A percentile compares a stretch with the other conserved stretches of the same genome.
Conservation (phyloP, 768 basidiomycete species). For the Solioccasus polychromus region DNA sequence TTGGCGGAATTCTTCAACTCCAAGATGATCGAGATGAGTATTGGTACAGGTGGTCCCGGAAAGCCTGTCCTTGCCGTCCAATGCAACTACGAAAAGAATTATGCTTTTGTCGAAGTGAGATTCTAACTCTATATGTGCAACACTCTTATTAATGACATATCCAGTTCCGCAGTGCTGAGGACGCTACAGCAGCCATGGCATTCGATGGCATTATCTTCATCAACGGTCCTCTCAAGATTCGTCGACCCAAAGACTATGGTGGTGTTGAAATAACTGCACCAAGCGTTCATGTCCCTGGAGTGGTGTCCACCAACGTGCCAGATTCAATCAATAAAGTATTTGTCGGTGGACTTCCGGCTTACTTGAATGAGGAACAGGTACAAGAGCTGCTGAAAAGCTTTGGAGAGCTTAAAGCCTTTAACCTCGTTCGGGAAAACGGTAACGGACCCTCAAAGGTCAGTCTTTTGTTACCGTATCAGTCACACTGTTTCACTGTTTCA, state of each 20-base stretch:
- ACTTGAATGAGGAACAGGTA: slow-evolving; percentile 97
- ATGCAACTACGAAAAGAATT: slow-evolving; percentile 98
- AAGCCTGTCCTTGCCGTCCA: slow-evolving; percentile 93
- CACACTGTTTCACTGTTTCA: slow-evolving; percentile 1
- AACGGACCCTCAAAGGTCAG: slow-evolving; percentile 84
- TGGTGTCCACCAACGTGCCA: slow-evolving; percentile 94
- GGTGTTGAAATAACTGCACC: slow-evolving; percentile 65
- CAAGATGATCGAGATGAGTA: slow-evolving; percentile 91
- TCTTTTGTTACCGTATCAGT: not conserved
- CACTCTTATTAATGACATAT: slow-evolving; percentile 10
- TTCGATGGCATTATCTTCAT: slow-evolving; percentile 97
- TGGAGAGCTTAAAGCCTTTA: slow-evolving; percentile 96
- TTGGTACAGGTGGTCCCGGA: slow-evolving; percentile 80
- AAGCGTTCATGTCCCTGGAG: slow-evolving; percentile 84
- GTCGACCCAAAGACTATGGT: slow-evolving; percentile 95
- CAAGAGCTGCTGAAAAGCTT: slow-evolving; percentile 97
- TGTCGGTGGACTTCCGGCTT: slow-evolving; percentile 91
- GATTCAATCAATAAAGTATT: slow-evolving; percentile 99
- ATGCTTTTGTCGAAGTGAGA: slow-evolving; percentile 96
- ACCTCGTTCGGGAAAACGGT: slow-evolving; percentile 92
- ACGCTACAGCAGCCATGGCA: slow-evolving; percentile 94
- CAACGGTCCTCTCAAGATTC: slow-evolving; percentile 94
- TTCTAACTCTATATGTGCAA: slow-evolving; percentile 1
- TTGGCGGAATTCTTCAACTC: slow-evolving; percentile 92
- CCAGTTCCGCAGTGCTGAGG: slow-evolving; percentile 97